A percentile compares a stretch with the other conserved stretches of the same genome.
Evolutionary conservation across 208 protist species (phyloP).

Genomic region (Leishmania turanica): DNA sequence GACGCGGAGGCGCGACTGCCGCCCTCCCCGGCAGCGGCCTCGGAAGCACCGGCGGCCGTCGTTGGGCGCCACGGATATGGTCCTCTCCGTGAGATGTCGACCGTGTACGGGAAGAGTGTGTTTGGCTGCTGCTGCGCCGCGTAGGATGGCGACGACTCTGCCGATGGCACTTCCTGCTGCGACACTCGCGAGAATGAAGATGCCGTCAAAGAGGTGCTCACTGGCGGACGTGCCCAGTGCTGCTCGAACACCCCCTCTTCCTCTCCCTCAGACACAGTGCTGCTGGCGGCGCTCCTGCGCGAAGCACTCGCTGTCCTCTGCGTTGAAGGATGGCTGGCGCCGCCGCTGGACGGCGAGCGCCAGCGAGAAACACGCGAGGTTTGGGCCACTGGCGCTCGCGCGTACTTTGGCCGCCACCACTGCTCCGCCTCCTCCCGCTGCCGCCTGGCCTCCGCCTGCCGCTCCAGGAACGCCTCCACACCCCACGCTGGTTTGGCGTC

Average conservation of each 20-base stretch:
- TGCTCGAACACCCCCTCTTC: conserved; percentile 26
- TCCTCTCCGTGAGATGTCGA: not conserved
- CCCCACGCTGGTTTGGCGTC: conserved; percentile 33
- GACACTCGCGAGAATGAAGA: conserved; percentile 35
- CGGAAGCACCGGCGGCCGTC: not conserved
- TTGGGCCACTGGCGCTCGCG: conserved; percentile 2
- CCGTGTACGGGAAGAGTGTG: not conserved
- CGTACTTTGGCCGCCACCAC: conserved; percentile 57
- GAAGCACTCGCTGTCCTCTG: not conserved
- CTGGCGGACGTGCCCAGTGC: conserved; percentile 22
- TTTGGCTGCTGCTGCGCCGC: conserved; percentile 10
- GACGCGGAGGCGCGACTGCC: not conserved
- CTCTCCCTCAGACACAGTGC: not conserved
- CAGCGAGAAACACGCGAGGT: not conserved
- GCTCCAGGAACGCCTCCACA: conserved; percentile 53
- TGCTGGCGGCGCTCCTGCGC: not conserved
- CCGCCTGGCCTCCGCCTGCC: conserved; percentile 60
- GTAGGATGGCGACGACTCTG: conserved; percentile 23
- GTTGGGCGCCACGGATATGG: not conserved
- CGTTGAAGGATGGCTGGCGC: not conserved
- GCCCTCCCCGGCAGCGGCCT: not conserved
- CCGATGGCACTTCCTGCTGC: conserved; percentile 27
- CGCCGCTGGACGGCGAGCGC: not conserved
- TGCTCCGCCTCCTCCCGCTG: conserved; percentile 50
- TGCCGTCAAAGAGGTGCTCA: conserved; percentile 21